These are phyloP conservation scores for Xerocomus amazonicus DNA, from an alignment of 1,284 basidiomycete species.

Conservation along the genomic window DNA sequence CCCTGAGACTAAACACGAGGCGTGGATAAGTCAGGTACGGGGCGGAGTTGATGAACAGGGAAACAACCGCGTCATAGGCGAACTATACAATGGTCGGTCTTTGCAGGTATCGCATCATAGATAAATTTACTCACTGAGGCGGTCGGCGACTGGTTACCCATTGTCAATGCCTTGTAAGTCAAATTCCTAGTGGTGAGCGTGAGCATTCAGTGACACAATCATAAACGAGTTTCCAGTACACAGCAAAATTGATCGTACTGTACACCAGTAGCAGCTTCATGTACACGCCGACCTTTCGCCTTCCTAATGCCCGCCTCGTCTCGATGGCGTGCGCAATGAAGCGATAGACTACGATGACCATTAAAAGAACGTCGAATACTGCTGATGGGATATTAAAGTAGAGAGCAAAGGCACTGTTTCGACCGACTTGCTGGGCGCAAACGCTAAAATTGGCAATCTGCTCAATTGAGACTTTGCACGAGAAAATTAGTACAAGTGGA, in stretches of 20 bases:
- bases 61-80: no score
- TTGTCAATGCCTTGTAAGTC: no score
- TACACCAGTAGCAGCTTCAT: slow-evolving; percentile 10
- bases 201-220: no score
- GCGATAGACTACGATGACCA: slow-evolving; percentile 5
- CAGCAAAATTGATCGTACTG: slow-evolving; percentile 11
- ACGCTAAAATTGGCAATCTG: background rate
- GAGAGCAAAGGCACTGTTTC: background rate
- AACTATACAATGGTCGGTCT: no score
- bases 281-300: slow-evolving; percentile 6
- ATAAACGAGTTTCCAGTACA: slow-evolving; percentile 2
- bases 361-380: slow-evolving; percentile 8
- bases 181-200: no score
- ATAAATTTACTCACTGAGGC: no score
- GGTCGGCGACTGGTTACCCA: no score
- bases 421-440: background rate
- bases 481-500: no score
- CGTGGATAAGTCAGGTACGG: slow-evolving; percentile 10
- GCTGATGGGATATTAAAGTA: slow-evolving; percentile 3
- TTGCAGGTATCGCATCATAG: no score
- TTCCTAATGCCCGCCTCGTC: slow-evolving; percentile 1
- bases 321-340: slow-evolving; percentile 7
- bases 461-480: no score
- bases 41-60: no score
- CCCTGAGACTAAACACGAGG: slow-evolving; percentile 5